phyloP scores from a whole-genome alignment of 352 stramenopile genomes.

The Globisporangium camurandrum region DNA sequence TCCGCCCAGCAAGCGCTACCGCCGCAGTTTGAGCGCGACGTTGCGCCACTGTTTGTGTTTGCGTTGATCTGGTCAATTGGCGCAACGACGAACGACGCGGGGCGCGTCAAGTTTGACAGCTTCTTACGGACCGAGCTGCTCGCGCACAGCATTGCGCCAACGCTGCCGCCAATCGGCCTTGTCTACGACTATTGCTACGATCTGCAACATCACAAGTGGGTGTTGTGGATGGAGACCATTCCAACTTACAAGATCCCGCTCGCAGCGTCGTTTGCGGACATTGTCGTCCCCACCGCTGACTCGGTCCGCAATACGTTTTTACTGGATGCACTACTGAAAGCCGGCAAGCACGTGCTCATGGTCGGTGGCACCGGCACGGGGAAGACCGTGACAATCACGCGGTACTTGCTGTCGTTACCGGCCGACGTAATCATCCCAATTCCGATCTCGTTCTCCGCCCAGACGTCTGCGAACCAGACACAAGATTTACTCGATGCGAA shows the following conservation, averaged over 20 bases:
- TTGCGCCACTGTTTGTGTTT: conserved; percentile 90
- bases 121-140: conserved; percentile 85
- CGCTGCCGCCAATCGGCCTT: conserved; percentile 48
- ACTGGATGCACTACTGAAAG: conserved; percentile 75
- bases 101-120: conserved; percentile 82
- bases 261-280: conserved; percentile 81
- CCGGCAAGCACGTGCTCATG: conserved; percentile 92
- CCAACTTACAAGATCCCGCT: conserved; percentile 61
- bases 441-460: conserved; percentile 87
- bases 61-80: conserved; percentile 90
- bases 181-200: conserved; percentile 92
- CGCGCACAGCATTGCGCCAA: conserved; percentile 43
- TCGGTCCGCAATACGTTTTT: conserved; percentile 92
- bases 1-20: conserved; percentile 38
- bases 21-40: conserved; percentile 66
- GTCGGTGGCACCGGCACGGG: conserved; percentile 91
- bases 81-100: conserved; percentile 85
- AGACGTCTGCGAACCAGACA: conserved; percentile 90
- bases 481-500: conserved; percentile 90
- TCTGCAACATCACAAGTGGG: conserved; percentile 85
- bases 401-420: conserved; percentile 81
- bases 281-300: conserved; percentile 91
- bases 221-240: conserved; percentile 93
- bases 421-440: conserved; percentile 88
- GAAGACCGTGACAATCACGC: conserved; percentile 92